Conservation (phyloP, 2,329 filamentous ascomycete genomes). For the Clarireedia paspali region DNA sequence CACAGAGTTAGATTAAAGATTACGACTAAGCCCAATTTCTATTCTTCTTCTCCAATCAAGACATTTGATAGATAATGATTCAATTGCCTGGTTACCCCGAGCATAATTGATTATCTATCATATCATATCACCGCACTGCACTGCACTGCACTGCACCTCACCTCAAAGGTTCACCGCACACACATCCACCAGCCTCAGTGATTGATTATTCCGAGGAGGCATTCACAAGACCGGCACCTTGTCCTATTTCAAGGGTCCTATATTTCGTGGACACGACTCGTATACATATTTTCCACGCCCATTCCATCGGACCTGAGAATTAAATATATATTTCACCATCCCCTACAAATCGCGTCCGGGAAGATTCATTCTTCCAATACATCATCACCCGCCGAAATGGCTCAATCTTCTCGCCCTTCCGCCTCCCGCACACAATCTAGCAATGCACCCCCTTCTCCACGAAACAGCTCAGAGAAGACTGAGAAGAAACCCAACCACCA, state of each 20-base stretch:
- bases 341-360: background rate
- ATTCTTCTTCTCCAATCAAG: background rate
- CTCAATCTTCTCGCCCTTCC: slow-evolving; percentile 23
- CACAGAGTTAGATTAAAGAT: background rate
- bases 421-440: slow-evolving; percentile 16
- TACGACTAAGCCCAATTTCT: background rate
- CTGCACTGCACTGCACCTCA: background rate
- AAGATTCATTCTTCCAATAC: background rate
- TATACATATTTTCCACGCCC: background rate
- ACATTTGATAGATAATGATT: background rate
- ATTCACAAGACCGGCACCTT: slow-evolving; percentile 6
- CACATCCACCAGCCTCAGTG: too few relatives aligned
- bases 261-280: background rate
- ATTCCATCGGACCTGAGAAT: background rate
- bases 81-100: background rate
- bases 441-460: slow-evolving; percentile 16
- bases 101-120: background rate
- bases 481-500: background rate
- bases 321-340: background rate
- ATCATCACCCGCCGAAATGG: slow-evolving; percentile 17
- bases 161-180: too few relatives aligned
- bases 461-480: slow-evolving; percentile 11
- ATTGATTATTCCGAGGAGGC: background rate
- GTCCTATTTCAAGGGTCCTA: background rate
- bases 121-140: slow-evolving; percentile 1